Percentiles rank a stretch among this genome's conserved stretches.
Conservation (phyloP, 2,329 filamentous ascomycete genomes). For the Aspergillus oerlinghausenensis region DNA sequence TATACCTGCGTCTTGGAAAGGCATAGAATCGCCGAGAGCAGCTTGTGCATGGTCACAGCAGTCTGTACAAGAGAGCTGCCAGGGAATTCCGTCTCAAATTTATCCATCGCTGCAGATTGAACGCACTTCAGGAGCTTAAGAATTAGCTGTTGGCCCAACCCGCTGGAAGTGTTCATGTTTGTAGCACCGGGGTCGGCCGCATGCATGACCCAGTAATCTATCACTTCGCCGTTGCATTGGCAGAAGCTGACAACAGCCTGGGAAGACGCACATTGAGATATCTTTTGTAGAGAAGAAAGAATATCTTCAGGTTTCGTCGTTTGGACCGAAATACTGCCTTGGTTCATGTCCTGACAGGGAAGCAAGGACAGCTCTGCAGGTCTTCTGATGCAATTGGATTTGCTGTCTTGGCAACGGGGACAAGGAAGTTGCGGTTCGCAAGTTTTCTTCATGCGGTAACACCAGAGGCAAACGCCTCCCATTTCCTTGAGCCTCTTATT, state of each 20-base stretch:
- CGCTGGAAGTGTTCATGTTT: neutral
- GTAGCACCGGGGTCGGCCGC: neutral
- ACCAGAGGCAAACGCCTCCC: constrained; percentile 28
- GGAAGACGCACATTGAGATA: neutral
- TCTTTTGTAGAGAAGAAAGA: constrained; percentile 1
- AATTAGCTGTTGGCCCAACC: constrained; percentile 5
- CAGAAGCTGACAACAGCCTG: constrained; percentile 13
- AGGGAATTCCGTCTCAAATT: neutral
- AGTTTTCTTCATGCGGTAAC: constrained; percentile 24
- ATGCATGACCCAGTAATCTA: constrained; percentile 9
- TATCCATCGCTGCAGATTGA: constrained; percentile 2
- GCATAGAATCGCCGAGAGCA: constrained; percentile 14
- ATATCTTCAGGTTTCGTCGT: neutral
- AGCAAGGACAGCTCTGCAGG: constrained; percentile 14
- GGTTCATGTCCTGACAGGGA: neutral
- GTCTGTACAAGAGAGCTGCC: constrained; percentile 5
- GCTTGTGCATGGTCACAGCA: constrained; percentile 11
- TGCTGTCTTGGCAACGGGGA: constrained; percentile 11
- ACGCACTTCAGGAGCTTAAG: constrained; percentile 4
- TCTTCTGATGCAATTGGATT: constrained; percentile 19
- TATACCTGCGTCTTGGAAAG: constrained; percentile 10
- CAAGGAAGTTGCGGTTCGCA: constrained; percentile 21
- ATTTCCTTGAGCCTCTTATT: constrained; percentile 14
- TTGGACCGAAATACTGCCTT: neutral
- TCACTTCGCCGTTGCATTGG: neutral